Conservation (phyloP, 495 filamentous ascomycete species). For the Neurospora cerealis region DNA sequence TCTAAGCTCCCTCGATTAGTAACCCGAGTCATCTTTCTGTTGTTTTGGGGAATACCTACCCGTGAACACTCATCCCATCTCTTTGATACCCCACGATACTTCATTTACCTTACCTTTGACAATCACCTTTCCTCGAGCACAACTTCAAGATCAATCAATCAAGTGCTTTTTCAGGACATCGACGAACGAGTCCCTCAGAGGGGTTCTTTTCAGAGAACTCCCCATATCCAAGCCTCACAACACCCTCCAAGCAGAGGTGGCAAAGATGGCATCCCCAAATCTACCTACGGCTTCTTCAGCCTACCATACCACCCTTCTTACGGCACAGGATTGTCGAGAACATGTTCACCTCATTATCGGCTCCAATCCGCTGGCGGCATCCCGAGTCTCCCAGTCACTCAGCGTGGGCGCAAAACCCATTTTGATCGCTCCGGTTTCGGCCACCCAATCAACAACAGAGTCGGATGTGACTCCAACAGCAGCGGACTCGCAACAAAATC, state of each 20-base stretch:
- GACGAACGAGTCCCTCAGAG: neutral
- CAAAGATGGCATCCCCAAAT: conserved; percentile 5
- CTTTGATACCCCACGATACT: neutral
- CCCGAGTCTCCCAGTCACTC: conserved; percentile 69
- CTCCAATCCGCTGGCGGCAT: conserved; percentile 73
- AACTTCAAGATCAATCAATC: neutral
- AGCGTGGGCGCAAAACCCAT: conserved; percentile 81
- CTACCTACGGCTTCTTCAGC: neutral
- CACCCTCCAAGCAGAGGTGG: neutral
- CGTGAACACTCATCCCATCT: neutral
- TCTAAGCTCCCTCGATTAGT: neutral
- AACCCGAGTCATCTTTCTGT: neutral
- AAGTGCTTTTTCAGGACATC: neutral
- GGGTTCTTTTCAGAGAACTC: neutral
- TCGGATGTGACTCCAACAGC: conserved; percentile 21
- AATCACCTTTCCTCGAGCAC: neutral
- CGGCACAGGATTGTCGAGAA: conserved; percentile 60
- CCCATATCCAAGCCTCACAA: neutral
- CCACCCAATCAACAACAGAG: neutral
- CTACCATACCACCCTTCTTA: conserved; percentile 52
- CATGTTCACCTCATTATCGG: conserved; percentile 85
- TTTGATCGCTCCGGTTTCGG: conserved; percentile 54
- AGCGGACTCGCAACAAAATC: conserved; percentile 13
- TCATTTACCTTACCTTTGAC: neutral
- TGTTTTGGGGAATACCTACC: neutral